Evolutionary conservation across 208 protist genomes (phyloP).

Genomic region (Trypanosoma brucei): DNA sequence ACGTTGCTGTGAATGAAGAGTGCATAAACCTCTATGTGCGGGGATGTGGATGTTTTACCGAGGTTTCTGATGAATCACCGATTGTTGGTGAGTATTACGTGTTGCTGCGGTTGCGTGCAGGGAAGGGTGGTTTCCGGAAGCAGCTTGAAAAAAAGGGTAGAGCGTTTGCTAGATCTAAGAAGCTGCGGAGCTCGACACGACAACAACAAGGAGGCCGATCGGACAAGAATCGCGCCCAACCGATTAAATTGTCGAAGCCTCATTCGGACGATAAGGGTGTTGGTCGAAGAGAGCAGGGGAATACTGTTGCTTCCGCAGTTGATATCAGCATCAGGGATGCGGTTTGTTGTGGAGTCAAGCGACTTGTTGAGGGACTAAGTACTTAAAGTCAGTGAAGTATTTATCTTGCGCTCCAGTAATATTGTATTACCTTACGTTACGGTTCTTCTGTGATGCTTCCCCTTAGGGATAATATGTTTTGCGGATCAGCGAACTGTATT

Average conservation of each 20-base stretch:
- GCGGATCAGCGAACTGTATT: not conserved
- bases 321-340: conserved; percentile 19
- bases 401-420: not conserved
- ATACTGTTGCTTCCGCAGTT: not conserved
- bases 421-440: not conserved
- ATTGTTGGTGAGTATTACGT: conserved; percentile 8
- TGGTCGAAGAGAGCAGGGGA: not conserved
- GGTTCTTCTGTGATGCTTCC: not conserved
- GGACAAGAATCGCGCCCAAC: not conserved
- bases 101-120: conserved; percentile 29
- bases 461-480: not conserved
- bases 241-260: not conserved
- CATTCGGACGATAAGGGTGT: not conserved
- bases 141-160: conserved; percentile 83
- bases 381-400: not conserved
- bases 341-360: conserved; percentile 15
- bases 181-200: conserved; percentile 17
- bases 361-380: conserved; percentile 5
- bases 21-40: conserved; percentile 19
- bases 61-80: too few relatives aligned
- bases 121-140: conserved; percentile 82
- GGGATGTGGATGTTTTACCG: not conserved
- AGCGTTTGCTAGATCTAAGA: conserved; percentile 62
- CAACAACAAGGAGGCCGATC: not conserved
- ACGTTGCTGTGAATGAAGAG: conserved; percentile 7